Conservation (phyloP, 1,284 basidiomycete species). For the Heterobasidion irregulare region DNA sequence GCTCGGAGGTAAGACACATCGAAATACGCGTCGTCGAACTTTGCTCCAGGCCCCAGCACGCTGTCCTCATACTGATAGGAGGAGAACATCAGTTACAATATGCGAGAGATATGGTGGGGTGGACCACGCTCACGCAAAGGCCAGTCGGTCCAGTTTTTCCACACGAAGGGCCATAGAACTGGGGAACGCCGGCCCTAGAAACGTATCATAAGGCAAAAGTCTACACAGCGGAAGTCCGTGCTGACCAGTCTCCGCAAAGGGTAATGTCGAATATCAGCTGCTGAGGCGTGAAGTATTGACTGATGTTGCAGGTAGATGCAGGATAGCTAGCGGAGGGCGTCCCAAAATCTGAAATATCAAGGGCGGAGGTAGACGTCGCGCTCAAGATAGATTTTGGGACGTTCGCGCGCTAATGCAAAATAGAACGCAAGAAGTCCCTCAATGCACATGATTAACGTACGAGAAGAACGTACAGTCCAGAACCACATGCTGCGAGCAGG, state of each 20-base stretch:
- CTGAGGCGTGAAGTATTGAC: conserved; percentile 41
- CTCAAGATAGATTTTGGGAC: conserved; percentile 32
- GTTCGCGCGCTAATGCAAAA: conserved; percentile 25
- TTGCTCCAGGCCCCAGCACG: conserved; percentile 46
- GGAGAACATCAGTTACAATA: background rate
- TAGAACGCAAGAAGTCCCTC: background rate
- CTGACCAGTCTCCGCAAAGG: conserved; percentile 48
- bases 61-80: conserved; percentile 36
- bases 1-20: conserved; percentile 44
- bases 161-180: conserved; percentile 33
- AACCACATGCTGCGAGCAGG: conserved; percentile 56
- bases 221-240: background rate
- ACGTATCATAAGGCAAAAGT: background rate
- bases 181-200: background rate
- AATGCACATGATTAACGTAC: background rate
- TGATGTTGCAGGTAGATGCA: conserved; percentile 33
- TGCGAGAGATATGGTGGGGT: background rate
- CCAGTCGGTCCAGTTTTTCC: conserved; percentile 27
- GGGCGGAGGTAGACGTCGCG: conserved; percentile 29
- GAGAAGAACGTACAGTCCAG: conserved; percentile 45
- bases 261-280: conserved; percentile 49
- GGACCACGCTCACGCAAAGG: conserved; percentile 25
- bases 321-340: conserved; percentile 45
- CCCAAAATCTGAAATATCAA: conserved; percentile 46
- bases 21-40: conserved; percentile 46